Evolutionary conservation across 2,329 filamentous ascomycete species (phyloP).

Genomic region (Fusarium tupiense): DNA sequence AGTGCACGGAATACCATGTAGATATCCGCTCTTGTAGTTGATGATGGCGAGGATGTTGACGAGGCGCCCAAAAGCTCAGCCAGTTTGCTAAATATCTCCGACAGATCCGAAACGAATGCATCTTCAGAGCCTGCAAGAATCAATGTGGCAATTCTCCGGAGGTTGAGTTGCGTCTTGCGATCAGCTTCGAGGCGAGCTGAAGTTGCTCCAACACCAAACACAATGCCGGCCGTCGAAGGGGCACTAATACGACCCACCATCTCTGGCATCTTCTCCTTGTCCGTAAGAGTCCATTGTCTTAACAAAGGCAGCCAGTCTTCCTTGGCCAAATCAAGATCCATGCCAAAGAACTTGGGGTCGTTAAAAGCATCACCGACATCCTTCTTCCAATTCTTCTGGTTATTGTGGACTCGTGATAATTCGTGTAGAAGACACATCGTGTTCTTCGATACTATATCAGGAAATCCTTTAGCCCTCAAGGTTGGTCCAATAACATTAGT

Average conservation of each 20-base stretch:
- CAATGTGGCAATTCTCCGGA: slow-evolving; percentile 83
- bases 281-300: slow-evolving; percentile 82
- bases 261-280: slow-evolving; percentile 90
- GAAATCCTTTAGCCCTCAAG: slow-evolving; percentile 86
- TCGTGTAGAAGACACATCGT: slow-evolving; percentile 79
- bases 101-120: slow-evolving; percentile 80
- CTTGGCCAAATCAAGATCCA: slow-evolving; percentile 70
- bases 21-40: slow-evolving; percentile 85
- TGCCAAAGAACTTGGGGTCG: slow-evolving; percentile 85
- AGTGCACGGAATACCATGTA: slow-evolving; percentile 89
- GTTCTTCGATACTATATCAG: slow-evolving; percentile 79
- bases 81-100: slow-evolving; percentile 80
- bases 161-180: slow-evolving; percentile 87
- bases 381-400: slow-evolving; percentile 91
- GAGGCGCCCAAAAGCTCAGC: slow-evolving; percentile 88
- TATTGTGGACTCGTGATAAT: slow-evolving; percentile 79
- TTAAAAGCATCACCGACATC: slow-evolving; percentile 94
- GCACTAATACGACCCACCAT: slow-evolving; percentile 80
- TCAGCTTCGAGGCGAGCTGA: slow-evolving; percentile 95
- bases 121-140: slow-evolving; percentile 81
- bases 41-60: slow-evolving; percentile 89
- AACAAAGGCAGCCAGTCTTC: slow-evolving; percentile 85
- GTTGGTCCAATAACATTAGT: slow-evolving; percentile 83
- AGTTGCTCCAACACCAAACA: slow-evolving; percentile 97
- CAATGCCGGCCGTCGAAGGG: slow-evolving; percentile 92